Base-by-base conservation (phyloP, 495 filamentous ascomycete species). In the Penicillium tannophilum region DNA sequence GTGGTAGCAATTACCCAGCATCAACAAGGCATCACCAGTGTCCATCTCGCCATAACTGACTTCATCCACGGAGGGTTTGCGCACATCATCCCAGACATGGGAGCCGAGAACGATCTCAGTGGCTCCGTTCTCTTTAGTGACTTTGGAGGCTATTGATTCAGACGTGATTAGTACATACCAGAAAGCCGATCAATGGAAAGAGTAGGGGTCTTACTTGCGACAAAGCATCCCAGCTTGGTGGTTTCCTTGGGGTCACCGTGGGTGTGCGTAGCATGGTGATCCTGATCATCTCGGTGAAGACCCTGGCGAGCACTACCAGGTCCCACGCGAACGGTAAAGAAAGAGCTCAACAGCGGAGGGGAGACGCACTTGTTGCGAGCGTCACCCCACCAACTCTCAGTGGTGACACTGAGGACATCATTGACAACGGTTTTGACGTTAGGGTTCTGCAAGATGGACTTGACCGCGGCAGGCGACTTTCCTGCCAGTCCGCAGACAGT, bases 101-200 rank as follows among this genome's bases (percentile, higher is more conserved):
- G 64, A 70, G 7, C 76, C 73, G 0, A 77, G 78, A 53, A 80
- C 75, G 30, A 78, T 68, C 9, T 76, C 66, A 0, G 79, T 82
- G 16, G 78, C 78, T 19, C 79, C 79, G 54, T 82, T 82, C 31
- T 64, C 62, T 47, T 64, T 69, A 9, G 72, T 76, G 33, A 36
- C 33, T 12, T 36, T 36, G 3, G 33, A 36, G 9, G 33, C 33
- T 36, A 36, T 36, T 12, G 10, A 36, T 36, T 36, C 9, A 7
- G 33, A 14, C 12, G 33, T 36, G 10, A 12, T 36, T 36, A 36
- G 33, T 10, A 12, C 9, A 36, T 12, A 12, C 28, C 4, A 36
- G 9, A 36, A 36, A 11, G 9, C 9, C 10, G 12, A 10, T 11
- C 7, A 10, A 36, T 8, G 12, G 12, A 36, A 36, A 36, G 33